phyloP scores from a whole-genome alignment of 1,284 basidiomycete species.

The Wallemia hederae region DNA sequence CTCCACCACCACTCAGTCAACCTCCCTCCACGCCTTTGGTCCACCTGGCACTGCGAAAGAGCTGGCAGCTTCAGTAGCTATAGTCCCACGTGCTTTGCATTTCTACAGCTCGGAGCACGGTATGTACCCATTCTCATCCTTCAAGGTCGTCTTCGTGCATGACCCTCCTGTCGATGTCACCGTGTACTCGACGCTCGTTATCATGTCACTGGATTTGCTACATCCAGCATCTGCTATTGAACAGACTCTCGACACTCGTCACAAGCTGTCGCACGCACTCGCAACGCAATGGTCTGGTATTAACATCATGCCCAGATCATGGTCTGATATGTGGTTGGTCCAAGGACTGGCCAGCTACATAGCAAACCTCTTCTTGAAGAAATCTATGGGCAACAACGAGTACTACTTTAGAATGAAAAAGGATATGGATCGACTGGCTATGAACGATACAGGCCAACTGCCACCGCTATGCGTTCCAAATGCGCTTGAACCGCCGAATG shows the following conservation, averaged over 20 bases:
- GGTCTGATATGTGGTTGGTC: slow-evolving; percentile 85
- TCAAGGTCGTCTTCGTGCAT: slow-evolving; percentile 87
- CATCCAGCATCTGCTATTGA: slow-evolving; percentile 75
- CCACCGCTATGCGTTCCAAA: slow-evolving; percentile 82
- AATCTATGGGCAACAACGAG: slow-evolving; percentile 82
- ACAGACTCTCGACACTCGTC: slow-evolving; percentile 69
- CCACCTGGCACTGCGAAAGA: slow-evolving; percentile 52
- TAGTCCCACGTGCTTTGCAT: slow-evolving; percentile 62
- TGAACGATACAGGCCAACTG: slow-evolving; percentile 63
- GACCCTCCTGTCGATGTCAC: slow-evolving; percentile 49
- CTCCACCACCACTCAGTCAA: background rate
- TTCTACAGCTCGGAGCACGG: slow-evolving; percentile 79
- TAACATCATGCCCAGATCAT: slow-evolving; percentile 81
- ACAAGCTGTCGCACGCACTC: slow-evolving; percentile 55
- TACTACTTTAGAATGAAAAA: slow-evolving; percentile 85
- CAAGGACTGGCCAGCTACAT: slow-evolving; percentile 79
- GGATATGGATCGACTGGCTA: slow-evolving; percentile 79
- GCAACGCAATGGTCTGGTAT: slow-evolving; percentile 94
- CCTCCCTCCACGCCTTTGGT: slow-evolving; percentile 59
- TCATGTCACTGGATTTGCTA: slow-evolving; percentile 54
- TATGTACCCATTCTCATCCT: slow-evolving; percentile 83
- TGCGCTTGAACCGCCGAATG: slow-evolving; percentile 46
- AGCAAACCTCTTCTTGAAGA: slow-evolving; percentile 58
- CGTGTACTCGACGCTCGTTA: slow-evolving; percentile 53
- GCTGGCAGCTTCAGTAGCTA: slow-evolving; percentile 32